Evolutionary conservation across 768 basidiomycete genomes (phyloP).

Genomic region (Lentinula edodes): DNA sequence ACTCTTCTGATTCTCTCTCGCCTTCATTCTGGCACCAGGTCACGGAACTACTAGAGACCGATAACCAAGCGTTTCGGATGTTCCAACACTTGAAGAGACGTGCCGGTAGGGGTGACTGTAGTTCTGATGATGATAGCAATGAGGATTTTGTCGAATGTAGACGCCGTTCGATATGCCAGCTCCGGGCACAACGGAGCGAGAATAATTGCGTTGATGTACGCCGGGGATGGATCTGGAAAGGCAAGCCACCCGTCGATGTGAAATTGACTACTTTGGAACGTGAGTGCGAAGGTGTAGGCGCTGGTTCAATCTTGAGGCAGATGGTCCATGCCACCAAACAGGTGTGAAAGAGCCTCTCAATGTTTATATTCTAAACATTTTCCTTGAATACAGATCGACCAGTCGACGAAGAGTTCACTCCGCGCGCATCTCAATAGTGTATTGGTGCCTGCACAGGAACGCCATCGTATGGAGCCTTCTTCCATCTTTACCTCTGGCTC

Average conservation of each 20-base stretch:
- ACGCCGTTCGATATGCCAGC: conserved; percentile 23
- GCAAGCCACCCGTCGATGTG: neutral
- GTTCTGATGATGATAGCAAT: conserved; percentile 13
- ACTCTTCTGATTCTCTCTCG: conserved; percentile 31
- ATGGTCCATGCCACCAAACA: neutral
- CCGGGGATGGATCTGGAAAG: neutral
- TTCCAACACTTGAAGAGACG: conserved; percentile 20
- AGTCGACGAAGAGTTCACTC: neutral
- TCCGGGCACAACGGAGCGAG: conserved; percentile 20
- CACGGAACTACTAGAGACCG: conserved; percentile 45
- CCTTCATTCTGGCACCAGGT: conserved; percentile 58
- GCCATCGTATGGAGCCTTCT: neutral
- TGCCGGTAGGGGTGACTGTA: neutral
- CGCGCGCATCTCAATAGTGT: neutral
- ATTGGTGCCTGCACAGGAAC: neutral
- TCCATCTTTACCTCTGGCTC: neutral
- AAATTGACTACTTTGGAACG: neutral
- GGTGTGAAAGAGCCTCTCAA: neutral
- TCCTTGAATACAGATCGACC: neutral
- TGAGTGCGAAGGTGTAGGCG: conserved; percentile 1
- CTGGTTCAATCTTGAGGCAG: neutral
- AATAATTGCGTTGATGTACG: conserved; percentile 15
- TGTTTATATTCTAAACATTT: neutral
- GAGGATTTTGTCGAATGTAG: conserved; percentile 18
- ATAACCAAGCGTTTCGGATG: conserved; percentile 38